Evolutionary conservation across 805 yeast genomes (phyloP).

Genomic region (Ogataea henricii): DNA sequence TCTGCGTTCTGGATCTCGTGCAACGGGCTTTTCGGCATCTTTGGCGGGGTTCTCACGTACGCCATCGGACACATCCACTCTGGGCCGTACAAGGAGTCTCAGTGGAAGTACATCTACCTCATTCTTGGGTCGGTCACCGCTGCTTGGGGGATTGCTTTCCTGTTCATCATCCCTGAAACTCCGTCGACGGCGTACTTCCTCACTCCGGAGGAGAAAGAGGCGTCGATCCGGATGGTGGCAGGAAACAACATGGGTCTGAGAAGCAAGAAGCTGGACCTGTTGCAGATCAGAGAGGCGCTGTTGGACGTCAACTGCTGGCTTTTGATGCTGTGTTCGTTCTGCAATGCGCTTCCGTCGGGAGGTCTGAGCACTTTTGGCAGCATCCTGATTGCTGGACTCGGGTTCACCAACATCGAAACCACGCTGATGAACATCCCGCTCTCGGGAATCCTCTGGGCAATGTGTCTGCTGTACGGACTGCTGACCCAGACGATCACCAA

Average conservation of each 20-base stretch:
- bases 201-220: conserved; percentile 37
- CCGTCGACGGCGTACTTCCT: conserved; percentile 48
- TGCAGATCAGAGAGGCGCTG: conserved; percentile 45
- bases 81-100: conserved; percentile 35
- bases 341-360: conserved; percentile 54
- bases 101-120: conserved; percentile 47
- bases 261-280: conserved; percentile 38
- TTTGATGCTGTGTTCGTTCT: conserved; percentile 35
- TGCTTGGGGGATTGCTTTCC: conserved; percentile 30
- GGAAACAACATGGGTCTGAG: conserved; percentile 47
- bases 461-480: conserved; percentile 15
- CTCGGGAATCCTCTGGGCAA: conserved; percentile 27
- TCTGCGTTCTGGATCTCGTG: conserved; percentile 42
- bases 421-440: conserved; percentile 41
- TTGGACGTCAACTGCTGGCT: conserved; percentile 36
- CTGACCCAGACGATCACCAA: conserved; percentile 14
- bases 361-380: conserved; percentile 51
- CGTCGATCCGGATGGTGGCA: conserved; percentile 31
- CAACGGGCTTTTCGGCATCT: conserved; percentile 23
- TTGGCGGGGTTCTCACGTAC: conserved; percentile 32
- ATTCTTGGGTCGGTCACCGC: conserved; percentile 46
- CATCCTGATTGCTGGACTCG: conserved; percentile 42
- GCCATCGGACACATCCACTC: conserved; percentile 38
- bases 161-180: conserved; percentile 40
- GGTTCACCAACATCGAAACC: conserved; percentile 26